Evolutionary conservation across 768 basidiomycete genomes (phyloP).

Genomic region (Tulasnella sp.): DNA sequence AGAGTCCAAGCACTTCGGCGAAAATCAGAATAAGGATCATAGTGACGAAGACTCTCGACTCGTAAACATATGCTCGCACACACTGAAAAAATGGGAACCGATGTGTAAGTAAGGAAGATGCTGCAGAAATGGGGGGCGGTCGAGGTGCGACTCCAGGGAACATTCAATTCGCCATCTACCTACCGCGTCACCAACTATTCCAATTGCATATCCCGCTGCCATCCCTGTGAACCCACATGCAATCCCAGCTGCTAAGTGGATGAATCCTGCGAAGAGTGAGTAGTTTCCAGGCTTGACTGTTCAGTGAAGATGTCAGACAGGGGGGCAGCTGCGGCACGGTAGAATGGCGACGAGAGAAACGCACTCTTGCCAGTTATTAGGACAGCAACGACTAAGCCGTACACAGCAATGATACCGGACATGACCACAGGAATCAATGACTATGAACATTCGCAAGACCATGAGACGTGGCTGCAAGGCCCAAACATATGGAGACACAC

Average conservation of each 20-base stretch:
- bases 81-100: conserved; percentile 51
- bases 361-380: conserved; percentile 64
- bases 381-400: conserved; percentile 91
- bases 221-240: conserved; percentile 86
- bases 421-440: conserved; percentile 95
- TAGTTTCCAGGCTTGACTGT: conserved; percentile 59
- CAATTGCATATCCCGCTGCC: conserved; percentile 91
- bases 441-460: conserved; percentile 35
- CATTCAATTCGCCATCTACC: conserved; percentile 31
- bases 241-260: conserved; percentile 85
- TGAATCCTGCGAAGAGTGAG: conserved; percentile 75
- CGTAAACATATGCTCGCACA: conserved; percentile 82
- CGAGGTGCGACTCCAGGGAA: neutral
- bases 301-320: neutral
- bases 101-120: neutral
- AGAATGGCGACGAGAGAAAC: conserved; percentile 23
- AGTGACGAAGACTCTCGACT: conserved; percentile 81
- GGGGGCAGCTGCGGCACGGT: neutral
- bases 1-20: conserved; percentile 81
- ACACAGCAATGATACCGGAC: conserved; percentile 97
- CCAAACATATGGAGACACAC: too few relatives aligned
- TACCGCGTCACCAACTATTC: conserved; percentile 86
- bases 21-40: conserved; percentile 97
- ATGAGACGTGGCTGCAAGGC: too few relatives aligned
- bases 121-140: neutral